Evolutionary conservation across 2,329 filamentous ascomycete species (phyloP).

Genomic region (Fusarium mangiferae): DNA sequence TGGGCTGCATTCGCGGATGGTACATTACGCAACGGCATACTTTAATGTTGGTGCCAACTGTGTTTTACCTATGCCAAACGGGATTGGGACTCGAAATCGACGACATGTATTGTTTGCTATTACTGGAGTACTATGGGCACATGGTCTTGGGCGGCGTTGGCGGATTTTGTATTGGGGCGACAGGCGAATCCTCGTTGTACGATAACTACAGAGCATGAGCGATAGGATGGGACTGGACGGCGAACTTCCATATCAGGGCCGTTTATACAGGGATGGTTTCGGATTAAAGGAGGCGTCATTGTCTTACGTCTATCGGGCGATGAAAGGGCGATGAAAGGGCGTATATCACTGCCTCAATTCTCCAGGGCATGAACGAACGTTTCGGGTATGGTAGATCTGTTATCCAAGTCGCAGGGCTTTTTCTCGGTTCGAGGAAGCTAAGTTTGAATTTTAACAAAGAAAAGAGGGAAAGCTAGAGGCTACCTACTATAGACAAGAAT

Average conservation of each 20-base stretch:
- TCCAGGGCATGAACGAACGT: conserved; percentile 26
- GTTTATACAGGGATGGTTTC: conserved; percentile 12
- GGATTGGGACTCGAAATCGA: conserved; percentile 28
- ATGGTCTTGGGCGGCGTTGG: conserved; percentile 44
- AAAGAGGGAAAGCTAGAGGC: conserved; percentile 15
- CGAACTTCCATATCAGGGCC: conserved; percentile 1
- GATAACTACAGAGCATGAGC: conserved; percentile 44
- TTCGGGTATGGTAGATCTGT: conserved; percentile 39
- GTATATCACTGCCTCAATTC: conserved; percentile 8
- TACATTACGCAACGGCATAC: conserved; percentile 32
- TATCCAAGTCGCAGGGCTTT: conserved; percentile 41
- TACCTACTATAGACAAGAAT: conserved; percentile 29
- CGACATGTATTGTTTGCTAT: conserved; percentile 39
- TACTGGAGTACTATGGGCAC: conserved; percentile 43
- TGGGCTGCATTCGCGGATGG: conserved; percentile 38
- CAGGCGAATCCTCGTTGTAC: conserved; percentile 45
- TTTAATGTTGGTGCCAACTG: conserved; percentile 39
- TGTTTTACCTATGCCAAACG: conserved; percentile 25
- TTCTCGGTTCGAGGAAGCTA: conserved; percentile 14
- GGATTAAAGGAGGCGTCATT: conserved; percentile 22
- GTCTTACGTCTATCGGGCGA: neutral
- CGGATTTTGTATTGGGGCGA: conserved; percentile 42
- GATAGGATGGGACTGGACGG: conserved; percentile 13
- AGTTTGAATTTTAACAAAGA: conserved; percentile 37
- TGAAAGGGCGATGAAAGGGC: conserved; percentile 5